Evolutionary conservation across 23 red algal genomes (phyloP).

Genomic region (Gracilariopsis chorda): DNA sequence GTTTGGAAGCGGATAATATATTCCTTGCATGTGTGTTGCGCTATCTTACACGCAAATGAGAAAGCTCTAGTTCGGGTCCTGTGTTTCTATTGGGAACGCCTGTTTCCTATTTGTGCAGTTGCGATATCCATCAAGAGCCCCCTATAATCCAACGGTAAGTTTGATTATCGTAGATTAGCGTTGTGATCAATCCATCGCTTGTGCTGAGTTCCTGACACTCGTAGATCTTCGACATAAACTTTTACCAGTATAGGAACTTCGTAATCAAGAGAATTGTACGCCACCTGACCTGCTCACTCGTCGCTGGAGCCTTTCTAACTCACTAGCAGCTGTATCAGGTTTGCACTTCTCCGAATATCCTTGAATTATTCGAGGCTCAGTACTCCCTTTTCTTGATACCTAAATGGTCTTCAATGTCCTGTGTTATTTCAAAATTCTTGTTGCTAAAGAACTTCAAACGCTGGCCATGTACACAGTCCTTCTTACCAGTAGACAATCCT

Average conservation of each 20-base stretch:
- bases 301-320: background rate
- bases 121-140: no score
- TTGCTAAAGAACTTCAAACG: constrained; percentile 40
- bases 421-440: background rate
- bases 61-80: no score
- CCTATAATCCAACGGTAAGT: no score
- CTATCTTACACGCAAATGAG: no score
- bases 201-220: no score
- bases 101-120: no score
- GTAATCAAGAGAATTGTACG: background rate
- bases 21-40: no score
- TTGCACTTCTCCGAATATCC: background rate
- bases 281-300: background rate
- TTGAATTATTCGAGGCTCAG: background rate
- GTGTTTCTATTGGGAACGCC: no score
- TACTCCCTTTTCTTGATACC: background rate
- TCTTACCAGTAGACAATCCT: background rate
- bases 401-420: background rate
- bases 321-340: background rate
- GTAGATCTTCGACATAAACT: background rate
- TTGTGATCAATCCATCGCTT: no score
- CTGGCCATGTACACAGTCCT: background rate
- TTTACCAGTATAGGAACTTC: constrained; percentile 9
- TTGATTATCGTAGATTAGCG: no score
- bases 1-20: no score